Conservation (phyloP, 2,329 filamentous ascomycete species). For the Pseudocercospora cruenta region DNA sequence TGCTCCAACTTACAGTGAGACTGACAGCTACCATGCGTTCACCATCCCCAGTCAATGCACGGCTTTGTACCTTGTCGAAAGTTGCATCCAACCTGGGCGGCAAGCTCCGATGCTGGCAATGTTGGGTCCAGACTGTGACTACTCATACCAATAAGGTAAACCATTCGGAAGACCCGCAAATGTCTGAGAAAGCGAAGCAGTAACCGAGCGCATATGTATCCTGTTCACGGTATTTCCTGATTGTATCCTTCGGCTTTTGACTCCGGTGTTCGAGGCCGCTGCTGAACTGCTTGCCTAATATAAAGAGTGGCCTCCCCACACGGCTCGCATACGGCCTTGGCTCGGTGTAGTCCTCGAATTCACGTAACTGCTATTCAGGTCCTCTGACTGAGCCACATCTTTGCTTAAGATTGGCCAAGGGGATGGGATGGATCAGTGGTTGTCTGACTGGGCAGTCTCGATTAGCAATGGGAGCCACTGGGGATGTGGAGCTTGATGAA, state of each 20-base stretch:
- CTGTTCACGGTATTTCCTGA: neutral
- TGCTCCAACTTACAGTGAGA: neutral
- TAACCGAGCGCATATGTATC: neutral
- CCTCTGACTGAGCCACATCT: neutral
- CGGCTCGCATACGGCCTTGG: neutral
- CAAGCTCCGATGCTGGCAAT: neutral
- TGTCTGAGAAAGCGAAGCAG: neutral
- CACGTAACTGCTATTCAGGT: neutral
- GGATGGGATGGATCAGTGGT: no score
- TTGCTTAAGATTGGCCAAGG: neutral
- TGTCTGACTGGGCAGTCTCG: neutral
- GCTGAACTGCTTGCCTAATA: neutral
- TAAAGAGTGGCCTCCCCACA: neutral
- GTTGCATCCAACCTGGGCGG: neutral
- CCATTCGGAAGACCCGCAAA: neutral
- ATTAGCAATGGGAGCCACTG: neutral
- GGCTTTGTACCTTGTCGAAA: neutral
- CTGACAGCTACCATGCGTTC: neutral
- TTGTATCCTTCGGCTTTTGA: neutral
- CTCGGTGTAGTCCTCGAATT: neutral
- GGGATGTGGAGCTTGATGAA: neutral
- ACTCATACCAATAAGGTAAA: neutral
- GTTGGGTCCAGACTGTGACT: neutral
- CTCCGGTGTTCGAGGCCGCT: neutral
- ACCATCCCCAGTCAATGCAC: neutral